These are phyloP conservation scores for Globisporangium sylvaticum DNA, from an alignment of 352 stramenopile genomes.

Conservation along the genomic window DNA sequence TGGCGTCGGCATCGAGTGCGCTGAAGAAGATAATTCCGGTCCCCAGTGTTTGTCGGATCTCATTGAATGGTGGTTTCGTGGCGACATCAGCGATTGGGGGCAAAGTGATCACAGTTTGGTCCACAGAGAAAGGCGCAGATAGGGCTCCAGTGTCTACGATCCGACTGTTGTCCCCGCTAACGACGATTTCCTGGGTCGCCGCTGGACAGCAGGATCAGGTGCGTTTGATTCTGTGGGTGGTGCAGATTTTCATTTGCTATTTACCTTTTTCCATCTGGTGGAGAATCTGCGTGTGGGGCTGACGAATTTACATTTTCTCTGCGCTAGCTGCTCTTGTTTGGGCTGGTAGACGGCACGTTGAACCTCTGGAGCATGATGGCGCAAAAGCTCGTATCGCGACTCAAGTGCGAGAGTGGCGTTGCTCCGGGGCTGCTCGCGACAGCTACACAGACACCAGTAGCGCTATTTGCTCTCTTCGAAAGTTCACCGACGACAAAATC, in stretches of 20 bases:
- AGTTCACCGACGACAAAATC: neutral
- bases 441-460: neutral
- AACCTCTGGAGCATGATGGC: slow-evolving; percentile 13
- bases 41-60: slow-evolving; percentile 1
- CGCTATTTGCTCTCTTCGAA: neutral
- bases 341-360: slow-evolving; percentile 11
- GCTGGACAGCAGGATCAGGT: slow-evolving; percentile 7
- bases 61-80: neutral
- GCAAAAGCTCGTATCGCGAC: neutral
- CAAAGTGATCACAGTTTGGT: slow-evolving; percentile 9
- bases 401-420: neutral
- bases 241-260: neutral
- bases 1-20: neutral
- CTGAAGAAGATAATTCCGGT: neutral
- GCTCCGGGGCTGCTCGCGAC: neutral
- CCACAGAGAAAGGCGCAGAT: neutral
- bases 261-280: neutral
- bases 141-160: slow-evolving; percentile 4
- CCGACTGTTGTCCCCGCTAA: slow-evolving; percentile 5
- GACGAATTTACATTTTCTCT: neutral
- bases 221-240: neutral
- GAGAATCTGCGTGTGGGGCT: neutral
- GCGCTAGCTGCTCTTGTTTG: slow-evolving; percentile 14
- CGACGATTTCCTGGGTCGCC: slow-evolving; percentile 5
- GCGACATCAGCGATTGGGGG: neutral